Conservation (phyloP, 176 grass and related monocot genomes). For the Oryza australiensis region DNA sequence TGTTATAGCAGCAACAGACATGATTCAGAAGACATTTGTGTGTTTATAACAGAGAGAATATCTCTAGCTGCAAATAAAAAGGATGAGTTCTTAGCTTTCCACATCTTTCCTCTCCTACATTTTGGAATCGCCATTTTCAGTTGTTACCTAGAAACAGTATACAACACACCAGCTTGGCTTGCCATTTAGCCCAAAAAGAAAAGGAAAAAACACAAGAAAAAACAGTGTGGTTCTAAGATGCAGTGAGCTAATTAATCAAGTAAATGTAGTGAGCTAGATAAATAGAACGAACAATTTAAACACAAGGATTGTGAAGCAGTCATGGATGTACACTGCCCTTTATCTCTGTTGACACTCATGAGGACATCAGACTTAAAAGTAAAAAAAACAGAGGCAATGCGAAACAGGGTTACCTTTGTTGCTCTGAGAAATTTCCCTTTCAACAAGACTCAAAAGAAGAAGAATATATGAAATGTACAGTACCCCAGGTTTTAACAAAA, state of each 20-base stretch:
- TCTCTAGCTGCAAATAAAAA: not conserved
- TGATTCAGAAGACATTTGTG: not conserved
- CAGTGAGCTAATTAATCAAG: too few species aligned
- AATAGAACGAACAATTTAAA: too few species aligned
- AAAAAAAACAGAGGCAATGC: not conserved
- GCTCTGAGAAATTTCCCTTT: not conserved
- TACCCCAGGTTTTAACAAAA: not conserved
- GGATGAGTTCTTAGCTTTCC: not conserved
- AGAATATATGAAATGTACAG: not conserved
- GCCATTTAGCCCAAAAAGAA: slow-evolving; percentile 11
- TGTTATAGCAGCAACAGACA: not conserved
- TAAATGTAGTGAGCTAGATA: too few species aligned
- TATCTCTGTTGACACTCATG: too few species aligned
- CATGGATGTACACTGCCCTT: too few species aligned
- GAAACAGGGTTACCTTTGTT: not conserved
- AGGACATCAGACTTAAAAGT: not conserved
- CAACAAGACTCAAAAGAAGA: not conserved
- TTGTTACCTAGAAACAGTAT: slow-evolving; percentile 41
- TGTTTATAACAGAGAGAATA: slow-evolving; percentile 1
- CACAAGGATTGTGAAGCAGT: too few species aligned
- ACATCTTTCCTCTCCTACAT: slow-evolving; percentile 17
- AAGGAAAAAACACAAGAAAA: too few species aligned
- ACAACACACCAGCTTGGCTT: slow-evolving; percentile 31
- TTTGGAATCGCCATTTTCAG: slow-evolving; percentile 31
- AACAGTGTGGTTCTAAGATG: too few species aligned